A percentile compares a stretch with the other conserved stretches of the same genome.
phyloP scores from a whole-genome alignment of 352 stramenopile genomes.

The Globisporangium paroecandrum region DNA sequence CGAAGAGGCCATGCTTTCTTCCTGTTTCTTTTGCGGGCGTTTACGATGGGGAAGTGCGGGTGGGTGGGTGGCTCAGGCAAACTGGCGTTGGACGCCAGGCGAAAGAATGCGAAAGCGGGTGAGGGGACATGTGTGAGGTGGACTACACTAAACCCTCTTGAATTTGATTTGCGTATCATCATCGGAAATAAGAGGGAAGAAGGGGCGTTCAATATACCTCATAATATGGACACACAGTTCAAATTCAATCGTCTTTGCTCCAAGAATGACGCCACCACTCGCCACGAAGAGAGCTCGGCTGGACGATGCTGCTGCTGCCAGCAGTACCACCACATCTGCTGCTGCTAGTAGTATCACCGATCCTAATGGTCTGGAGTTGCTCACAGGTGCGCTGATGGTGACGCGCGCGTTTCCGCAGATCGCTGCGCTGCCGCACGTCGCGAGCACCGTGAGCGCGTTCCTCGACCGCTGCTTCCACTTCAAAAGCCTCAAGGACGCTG shows the following conservation, averaged over 20 bases:
- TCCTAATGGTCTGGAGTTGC: neutral
- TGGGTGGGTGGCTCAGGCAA: constrained; percentile 4
- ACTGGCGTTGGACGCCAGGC: neutral
- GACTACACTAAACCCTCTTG: neutral
- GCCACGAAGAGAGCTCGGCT: neutral
- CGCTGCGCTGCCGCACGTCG: neutral
- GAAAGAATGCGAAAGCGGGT: neutral
- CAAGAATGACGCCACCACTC: too few species aligned
- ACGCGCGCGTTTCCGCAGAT: neutral
- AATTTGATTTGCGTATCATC: neutral
- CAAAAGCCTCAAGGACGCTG: neutral
- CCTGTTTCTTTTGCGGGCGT: neutral
- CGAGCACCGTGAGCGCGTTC: neutral
- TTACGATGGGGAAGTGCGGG: neutral
- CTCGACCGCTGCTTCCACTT: neutral
- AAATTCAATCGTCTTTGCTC: neutral
- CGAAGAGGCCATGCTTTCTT: constrained; percentile 39
- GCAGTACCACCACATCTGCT: neutral
- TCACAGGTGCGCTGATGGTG: neutral
- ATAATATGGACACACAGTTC: neutral
- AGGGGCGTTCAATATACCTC: neutral
- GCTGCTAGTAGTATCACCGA: neutral
- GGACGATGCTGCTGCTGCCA: neutral
- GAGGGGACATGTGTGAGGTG: neutral
- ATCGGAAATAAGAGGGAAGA: neutral